These are phyloP conservation scores for Coriaria nepalensis DNA, from an alignment of 306 rosid species.

Conservation along the genomic window DNA sequence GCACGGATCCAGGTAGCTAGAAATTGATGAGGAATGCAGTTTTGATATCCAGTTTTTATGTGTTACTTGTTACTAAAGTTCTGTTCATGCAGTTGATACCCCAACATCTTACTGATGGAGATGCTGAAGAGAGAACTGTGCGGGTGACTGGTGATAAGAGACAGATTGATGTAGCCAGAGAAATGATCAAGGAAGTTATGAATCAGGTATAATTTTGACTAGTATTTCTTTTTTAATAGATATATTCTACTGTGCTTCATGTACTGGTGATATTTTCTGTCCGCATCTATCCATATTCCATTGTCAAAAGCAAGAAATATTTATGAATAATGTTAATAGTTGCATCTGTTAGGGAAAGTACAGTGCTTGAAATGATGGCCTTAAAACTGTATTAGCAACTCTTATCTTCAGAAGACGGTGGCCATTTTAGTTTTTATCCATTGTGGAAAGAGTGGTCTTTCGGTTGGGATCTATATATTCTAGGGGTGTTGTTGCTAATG, in stretches of 20 bases:
- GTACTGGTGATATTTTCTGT: background rate
- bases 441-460: no score
- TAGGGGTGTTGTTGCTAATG: no score
- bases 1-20: constrained; percentile 98
- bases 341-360: no score
- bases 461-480: no score
- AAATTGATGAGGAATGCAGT: constrained; percentile 28
- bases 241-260: background rate
- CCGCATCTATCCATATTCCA: background rate
- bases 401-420: no score
- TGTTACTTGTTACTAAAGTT: constrained; percentile 8
- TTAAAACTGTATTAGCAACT: no score
- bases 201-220: constrained; percentile 58
- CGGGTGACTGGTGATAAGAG: constrained; percentile 84
- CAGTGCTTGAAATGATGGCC: no score
- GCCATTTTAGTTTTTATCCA: no score
- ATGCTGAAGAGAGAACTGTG: constrained; percentile 83
- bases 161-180: constrained; percentile 78
- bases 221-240: constrained; percentile 5
- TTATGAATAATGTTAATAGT: no score
- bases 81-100: constrained; percentile 59
- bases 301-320: no score
- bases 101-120: constrained; percentile 91
- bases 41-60: background rate
- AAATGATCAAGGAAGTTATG: constrained; percentile 88